These are phyloP conservation scores for Yarrowia sp. DNA, from an alignment of 805 yeast species.

Conservation along the genomic window DNA sequence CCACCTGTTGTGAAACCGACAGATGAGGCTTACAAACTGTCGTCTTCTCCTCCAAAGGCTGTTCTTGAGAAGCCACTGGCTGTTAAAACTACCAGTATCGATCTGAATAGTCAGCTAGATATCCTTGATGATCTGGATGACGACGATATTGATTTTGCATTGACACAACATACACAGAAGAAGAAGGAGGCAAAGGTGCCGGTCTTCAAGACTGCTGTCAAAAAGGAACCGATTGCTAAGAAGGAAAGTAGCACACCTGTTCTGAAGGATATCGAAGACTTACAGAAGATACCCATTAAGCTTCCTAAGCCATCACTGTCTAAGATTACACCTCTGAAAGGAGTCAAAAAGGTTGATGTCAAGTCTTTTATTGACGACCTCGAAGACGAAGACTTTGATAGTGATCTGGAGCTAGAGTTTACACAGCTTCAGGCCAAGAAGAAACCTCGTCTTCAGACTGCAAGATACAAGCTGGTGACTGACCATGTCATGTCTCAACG, in stretches of 20 bases:
- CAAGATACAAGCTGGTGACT: slow-evolving; percentile 27
- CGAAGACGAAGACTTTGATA: slow-evolving; percentile 21
- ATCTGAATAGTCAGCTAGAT: slow-evolving; percentile 11
- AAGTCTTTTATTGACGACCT: slow-evolving; percentile 26
- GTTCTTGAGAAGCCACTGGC: background rate
- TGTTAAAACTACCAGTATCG: background rate
- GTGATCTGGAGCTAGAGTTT: slow-evolving; percentile 22
- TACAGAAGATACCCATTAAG: background rate
- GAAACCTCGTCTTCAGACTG: slow-evolving; percentile 16
- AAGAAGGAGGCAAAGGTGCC: background rate
- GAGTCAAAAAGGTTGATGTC: slow-evolving; percentile 2
- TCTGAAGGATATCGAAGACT: slow-evolving; percentile 1
- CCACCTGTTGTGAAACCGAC: background rate
- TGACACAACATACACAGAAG: slow-evolving; percentile 28
- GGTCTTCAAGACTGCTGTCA: too few relatives aligned
- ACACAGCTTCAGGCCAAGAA: slow-evolving; percentile 15
- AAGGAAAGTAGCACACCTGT: background rate
- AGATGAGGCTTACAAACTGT: background rate
- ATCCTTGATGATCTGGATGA: slow-evolving; percentile 17
- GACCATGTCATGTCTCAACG: slow-evolving; percentile 35
- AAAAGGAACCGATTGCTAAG: background rate
- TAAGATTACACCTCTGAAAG: background rate
- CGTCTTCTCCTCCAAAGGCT: slow-evolving; percentile 17
- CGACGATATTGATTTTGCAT: slow-evolving; percentile 29
- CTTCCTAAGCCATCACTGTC: background rate